Conservation (phyloP, 441 rosid species). For the Populus hybrid region DNA sequence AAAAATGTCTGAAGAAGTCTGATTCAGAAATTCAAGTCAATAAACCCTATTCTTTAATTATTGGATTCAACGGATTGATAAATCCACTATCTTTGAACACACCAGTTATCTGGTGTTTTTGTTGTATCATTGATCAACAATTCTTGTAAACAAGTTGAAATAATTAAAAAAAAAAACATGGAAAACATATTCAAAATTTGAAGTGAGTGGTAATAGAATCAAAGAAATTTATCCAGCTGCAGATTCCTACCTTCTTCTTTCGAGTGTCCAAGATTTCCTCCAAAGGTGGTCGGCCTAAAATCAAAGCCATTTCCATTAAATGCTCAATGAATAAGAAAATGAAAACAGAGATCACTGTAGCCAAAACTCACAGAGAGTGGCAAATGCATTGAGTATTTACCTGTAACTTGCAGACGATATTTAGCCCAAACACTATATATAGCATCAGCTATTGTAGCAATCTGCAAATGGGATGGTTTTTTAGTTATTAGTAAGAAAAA, state of each 20-base stretch:
- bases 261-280: conserved; percentile 67
- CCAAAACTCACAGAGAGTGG: not conserved
- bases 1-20: not conserved
- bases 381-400: conserved; percentile 25
- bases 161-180: not conserved
- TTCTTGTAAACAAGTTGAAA: not conserved
- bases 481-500: not conserved
- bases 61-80: not conserved
- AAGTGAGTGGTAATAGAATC: not conserved
- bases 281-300: conserved; percentile 72
- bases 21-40: not conserved
- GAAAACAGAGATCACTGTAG: not conserved
- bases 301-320: conserved; percentile 1
- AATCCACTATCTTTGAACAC: not conserved
- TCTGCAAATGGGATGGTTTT: conserved; percentile 33
- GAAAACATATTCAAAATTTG: not conserved
- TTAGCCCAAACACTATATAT: conserved; percentile 83
- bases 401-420: conserved; percentile 77
- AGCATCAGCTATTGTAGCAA: conserved; percentile 65
- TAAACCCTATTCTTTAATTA: not conserved
- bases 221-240: not conserved
- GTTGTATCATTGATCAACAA: not conserved
- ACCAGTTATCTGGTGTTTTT: not conserved
- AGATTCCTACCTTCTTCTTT: conserved; percentile 56
- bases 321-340: not conserved